A percentile compares a stretch with the other conserved stretches of the same genome.
Conservation (phyloP, 106 monocot genomes). For the Platanthera zijinensis region DNA sequence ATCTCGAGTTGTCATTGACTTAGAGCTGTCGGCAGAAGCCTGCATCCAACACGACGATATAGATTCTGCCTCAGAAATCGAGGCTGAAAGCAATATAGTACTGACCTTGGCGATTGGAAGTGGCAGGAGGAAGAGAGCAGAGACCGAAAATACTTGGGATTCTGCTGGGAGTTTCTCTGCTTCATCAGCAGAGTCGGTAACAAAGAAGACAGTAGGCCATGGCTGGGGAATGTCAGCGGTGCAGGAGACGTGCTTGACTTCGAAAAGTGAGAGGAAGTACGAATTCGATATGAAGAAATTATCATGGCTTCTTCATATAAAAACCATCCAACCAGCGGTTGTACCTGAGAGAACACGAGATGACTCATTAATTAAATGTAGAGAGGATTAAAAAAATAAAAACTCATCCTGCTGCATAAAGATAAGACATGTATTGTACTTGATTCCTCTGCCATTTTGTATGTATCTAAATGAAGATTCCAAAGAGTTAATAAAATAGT, state of each 20-base stretch:
- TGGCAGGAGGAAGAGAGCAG: constrained; percentile 37
- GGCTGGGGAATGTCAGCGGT: constrained; percentile 1
- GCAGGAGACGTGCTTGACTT: background rate
- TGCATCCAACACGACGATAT: constrained; percentile 14
- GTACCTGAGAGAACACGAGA: no score
- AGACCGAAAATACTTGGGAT: constrained; percentile 20
- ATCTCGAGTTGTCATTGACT: constrained; percentile 15
- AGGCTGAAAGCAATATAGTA: constrained; percentile 28
- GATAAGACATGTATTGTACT: no score
- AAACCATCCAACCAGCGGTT: no score
- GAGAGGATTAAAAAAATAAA: no score
- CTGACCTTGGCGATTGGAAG: constrained; percentile 59
- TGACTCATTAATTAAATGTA: no score
- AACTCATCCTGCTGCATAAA: no score
- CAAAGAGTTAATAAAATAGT: background rate
- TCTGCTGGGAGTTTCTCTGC: constrained; percentile 29
- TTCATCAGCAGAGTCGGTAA: constrained; percentile 21
- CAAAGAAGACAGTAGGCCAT: background rate
- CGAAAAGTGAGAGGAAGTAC: background rate
- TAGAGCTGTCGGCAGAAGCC: constrained; percentile 45
- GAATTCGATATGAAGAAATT: no score
- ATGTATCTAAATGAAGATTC: no score
- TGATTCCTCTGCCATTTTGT: no score
- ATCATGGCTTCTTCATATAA: no score
- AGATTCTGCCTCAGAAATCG: no score